A percentile compares a stretch with the other conserved stretches of the same genome.
Conservation (phyloP, 2,329 filamentous ascomycete species). For the Alternaria triticimaculans region DNA sequence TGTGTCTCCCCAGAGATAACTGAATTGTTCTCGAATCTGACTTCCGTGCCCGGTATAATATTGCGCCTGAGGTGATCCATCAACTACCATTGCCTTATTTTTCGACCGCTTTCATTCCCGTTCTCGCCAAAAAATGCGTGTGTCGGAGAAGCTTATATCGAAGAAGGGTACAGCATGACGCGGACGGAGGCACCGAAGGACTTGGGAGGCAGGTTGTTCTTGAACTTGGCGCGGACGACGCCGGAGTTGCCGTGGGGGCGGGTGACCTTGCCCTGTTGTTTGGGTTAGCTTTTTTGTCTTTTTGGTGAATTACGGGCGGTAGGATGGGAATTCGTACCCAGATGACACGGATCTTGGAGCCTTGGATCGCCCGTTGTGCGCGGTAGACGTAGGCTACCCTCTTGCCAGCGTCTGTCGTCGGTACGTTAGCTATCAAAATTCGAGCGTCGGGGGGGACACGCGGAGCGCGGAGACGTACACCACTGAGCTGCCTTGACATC, state of each 20-base stretch:
- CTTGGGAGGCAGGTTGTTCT: slow-evolving; percentile 92
- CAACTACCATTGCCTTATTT: slow-evolving; percentile 26
- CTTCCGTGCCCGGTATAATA: slow-evolving; percentile 33
- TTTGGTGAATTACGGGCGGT: neutral
- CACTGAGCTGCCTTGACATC: slow-evolving; percentile 84
- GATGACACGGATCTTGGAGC: slow-evolving; percentile 97
- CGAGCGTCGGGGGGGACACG: neutral
- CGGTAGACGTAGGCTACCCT: slow-evolving; percentile 77
- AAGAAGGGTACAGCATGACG: slow-evolving; percentile 97
- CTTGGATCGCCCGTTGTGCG: slow-evolving; percentile 90
- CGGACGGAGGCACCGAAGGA: slow-evolving; percentile 87
- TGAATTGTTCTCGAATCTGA: slow-evolving; percentile 31
- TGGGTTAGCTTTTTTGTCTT: neutral
- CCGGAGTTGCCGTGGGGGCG: slow-evolving; percentile 97
- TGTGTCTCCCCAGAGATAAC: slow-evolving; percentile 30
- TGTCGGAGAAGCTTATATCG: slow-evolving; percentile 73
- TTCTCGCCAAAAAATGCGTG: slow-evolving; percentile 28
- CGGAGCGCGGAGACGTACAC: slow-evolving; percentile 53
- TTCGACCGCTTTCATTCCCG: slow-evolving; percentile 30
- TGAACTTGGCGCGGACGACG: slow-evolving; percentile 97
- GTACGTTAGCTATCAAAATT: slow-evolving; percentile 48
- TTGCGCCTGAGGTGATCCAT: slow-evolving; percentile 36
- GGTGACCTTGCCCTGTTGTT: slow-evolving; percentile 72
- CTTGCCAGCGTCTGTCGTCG: neutral
- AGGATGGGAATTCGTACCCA: slow-evolving; percentile 49